Evolutionary conservation across 176 grass and related monocot genomes (phyloP).

Genomic region (Pharus latifolius): DNA sequence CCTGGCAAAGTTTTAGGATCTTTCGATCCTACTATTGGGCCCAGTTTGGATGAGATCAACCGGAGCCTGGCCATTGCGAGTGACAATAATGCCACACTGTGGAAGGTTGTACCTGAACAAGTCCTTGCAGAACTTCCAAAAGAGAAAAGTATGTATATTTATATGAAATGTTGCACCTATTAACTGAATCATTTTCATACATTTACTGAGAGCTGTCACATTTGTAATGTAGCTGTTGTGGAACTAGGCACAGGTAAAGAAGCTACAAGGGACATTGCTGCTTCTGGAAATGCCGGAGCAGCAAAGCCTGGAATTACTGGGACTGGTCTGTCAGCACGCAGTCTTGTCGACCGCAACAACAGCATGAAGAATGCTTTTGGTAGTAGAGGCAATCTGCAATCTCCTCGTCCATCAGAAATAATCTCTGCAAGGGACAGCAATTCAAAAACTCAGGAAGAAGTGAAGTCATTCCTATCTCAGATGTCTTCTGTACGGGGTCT

Average conservation of each 20-base stretch:
- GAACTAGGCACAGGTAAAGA: constrained; percentile 23
- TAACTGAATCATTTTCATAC: not conserved
- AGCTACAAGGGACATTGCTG: constrained; percentile 1
- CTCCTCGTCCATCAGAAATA: constrained; percentile 72
- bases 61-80: not conserved
- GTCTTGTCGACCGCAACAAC: constrained; percentile 16
- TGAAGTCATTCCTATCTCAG: constrained; percentile 75
- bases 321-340: not conserved
- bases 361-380: constrained; percentile 22
- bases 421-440: constrained; percentile 73
- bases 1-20: not conserved
- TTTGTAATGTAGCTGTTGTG: constrained; percentile 22
- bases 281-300: not conserved
- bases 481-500: constrained; percentile 50
- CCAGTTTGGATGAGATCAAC: not conserved
- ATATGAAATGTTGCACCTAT: not conserved
- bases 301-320: not conserved
- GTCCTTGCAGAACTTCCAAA: constrained; percentile 21
- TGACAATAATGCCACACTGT: not conserved
- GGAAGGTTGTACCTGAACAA: not conserved
- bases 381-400: constrained; percentile 27
- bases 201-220: not conserved
- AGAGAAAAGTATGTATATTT: constrained; percentile 18
- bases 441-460: constrained; percentile 66
- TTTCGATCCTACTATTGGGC: not conserved